Evolutionary conservation across 2,329 filamentous ascomycete species (phyloP).

Genomic region (Pseudonectria buxi): DNA sequence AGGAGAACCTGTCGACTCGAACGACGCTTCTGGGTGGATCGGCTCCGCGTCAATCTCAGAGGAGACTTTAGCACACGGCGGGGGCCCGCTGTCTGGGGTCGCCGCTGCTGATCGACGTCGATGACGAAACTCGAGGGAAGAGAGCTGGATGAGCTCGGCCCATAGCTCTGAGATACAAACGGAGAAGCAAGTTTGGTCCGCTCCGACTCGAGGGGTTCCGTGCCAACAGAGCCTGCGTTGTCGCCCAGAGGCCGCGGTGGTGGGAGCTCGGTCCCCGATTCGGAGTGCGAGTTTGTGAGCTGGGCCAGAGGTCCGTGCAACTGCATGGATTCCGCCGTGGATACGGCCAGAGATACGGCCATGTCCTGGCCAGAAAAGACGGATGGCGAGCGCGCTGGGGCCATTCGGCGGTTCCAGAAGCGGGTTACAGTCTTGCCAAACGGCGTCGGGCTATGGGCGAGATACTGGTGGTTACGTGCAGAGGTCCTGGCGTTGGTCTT

Average conservation of each 20-base stretch:
- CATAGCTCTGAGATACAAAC: constrained; percentile 53
- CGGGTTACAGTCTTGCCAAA: constrained; percentile 46
- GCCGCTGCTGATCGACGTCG: constrained; percentile 29
- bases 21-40: constrained; percentile 50
- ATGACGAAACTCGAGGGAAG: constrained; percentile 33
- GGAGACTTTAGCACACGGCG: constrained; percentile 48
- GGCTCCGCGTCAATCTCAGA: constrained; percentile 42
- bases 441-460: constrained; percentile 49
- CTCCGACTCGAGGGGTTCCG: constrained; percentile 18
- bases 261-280: constrained; percentile 14
- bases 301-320: constrained; percentile 54
- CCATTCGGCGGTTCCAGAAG: constrained; percentile 42
- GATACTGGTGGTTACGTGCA: constrained; percentile 38
- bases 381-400: constrained; percentile 38
- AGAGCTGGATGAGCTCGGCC: constrained; percentile 51
- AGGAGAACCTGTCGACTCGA: constrained; percentile 35
- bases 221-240: constrained; percentile 1
- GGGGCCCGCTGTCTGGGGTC: constrained; percentile 43
- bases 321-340: constrained; percentile 60
- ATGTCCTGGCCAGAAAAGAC: constrained; percentile 57
- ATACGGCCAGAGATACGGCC: constrained; percentile 54
- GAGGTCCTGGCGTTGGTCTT: constrained; percentile 44
- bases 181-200: constrained; percentile 44
- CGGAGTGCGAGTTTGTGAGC: constrained; percentile 40
- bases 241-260: constrained; percentile 9